These are phyloP conservation scores for Eucalyptus regnans DNA, from an alignment of 345 rosid genomes.

Conservation along the genomic window DNA sequence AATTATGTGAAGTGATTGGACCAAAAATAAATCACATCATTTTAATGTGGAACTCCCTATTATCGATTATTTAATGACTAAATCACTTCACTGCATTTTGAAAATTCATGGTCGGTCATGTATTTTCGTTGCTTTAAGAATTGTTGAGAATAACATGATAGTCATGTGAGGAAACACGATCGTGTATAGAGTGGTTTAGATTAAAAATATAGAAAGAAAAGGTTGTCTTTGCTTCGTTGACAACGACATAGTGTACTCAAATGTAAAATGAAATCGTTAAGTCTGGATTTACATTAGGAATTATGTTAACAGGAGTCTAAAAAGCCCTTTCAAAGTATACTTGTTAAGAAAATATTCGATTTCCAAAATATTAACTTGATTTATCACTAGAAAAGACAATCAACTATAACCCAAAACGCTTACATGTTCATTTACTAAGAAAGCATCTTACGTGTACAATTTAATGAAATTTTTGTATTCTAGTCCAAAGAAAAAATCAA, in stretches of 20 bases:
- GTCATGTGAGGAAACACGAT: neutral
- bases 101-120: neutral
- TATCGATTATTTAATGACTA: neutral
- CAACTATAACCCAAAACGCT: neutral
- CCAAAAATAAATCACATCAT: neutral
- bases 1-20: neutral
- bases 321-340: neutral
- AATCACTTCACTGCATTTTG: neutral
- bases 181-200: neutral
- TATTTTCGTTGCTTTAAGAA: neutral
- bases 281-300: neutral
- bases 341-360: neutral
- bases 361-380: neutral
- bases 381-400: neutral
- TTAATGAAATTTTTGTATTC: neutral
- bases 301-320: neutral
- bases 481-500: neutral
- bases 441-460: neutral
- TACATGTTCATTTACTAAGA: neutral
- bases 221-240: neutral
- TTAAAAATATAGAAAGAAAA: neutral
- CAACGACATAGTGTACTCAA: neutral
- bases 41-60: neutral
- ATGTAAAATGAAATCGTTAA: neutral
- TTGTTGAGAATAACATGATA: neutral